These are phyloP conservation scores for Phytophthora sp. DNA, from an alignment of 352 stramenopile genomes.

Conservation along the genomic window DNA sequence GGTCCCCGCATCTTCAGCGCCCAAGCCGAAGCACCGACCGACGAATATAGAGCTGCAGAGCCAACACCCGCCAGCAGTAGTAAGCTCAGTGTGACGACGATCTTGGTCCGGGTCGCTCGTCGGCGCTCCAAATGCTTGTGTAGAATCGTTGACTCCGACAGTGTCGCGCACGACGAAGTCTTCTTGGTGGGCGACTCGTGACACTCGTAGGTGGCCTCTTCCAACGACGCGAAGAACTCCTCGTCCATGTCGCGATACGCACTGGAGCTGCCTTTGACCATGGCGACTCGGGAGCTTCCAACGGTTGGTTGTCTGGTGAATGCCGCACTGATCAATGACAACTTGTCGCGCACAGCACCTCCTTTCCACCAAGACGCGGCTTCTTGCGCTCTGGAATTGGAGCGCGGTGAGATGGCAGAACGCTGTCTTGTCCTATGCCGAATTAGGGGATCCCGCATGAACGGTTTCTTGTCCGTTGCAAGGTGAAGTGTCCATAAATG, in stretches of 20 bases:
- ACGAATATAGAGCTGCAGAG: slow-evolving; percentile 10
- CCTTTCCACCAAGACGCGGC: not conserved
- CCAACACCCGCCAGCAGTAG: slow-evolving; percentile 23
- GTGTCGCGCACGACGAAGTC: not conserved
- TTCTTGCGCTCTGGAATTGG: too few relatives aligned
- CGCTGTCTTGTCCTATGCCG: not conserved
- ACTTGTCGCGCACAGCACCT: not conserved
- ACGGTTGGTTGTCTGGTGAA: not conserved
- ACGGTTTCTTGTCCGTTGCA: not conserved
- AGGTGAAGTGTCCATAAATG: not conserved
- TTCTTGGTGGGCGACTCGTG: slow-evolving; percentile 30
- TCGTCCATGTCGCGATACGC: slow-evolving; percentile 41
- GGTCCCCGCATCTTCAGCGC: slow-evolving; percentile 7
- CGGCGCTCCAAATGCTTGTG: slow-evolving; percentile 21
- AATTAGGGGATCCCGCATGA: not conserved
- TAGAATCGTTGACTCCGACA: slow-evolving; percentile 36
- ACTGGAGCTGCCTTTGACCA: slow-evolving; percentile 14
- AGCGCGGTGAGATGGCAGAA: not conserved
- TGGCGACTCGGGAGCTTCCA: slow-evolving; percentile 20
- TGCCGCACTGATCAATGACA: slow-evolving; percentile 1
- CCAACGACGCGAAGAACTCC: slow-evolving; percentile 33
- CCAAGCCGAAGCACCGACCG: slow-evolving; percentile 6
- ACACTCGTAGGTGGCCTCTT: slow-evolving; percentile 32
- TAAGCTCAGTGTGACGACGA: slow-evolving; percentile 19
- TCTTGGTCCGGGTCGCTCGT: slow-evolving; percentile 23